A percentile compares a stretch with the other conserved stretches of the same genome.
phyloP scores from a whole-genome alignment of 192 early-diverging fungal species.

The Gaertneriomyces semiglobifer region DNA sequence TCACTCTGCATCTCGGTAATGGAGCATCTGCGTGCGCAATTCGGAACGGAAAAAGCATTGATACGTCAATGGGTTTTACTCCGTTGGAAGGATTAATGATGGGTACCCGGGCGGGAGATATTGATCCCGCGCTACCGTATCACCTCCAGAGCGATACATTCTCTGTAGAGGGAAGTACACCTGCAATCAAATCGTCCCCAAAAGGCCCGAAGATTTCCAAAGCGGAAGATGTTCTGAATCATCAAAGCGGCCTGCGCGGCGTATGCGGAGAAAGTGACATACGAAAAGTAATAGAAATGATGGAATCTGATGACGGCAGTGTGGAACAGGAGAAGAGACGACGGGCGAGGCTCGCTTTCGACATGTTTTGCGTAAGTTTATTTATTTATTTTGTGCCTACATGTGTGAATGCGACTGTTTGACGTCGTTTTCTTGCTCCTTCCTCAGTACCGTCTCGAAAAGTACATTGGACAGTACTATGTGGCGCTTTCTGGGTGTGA shows the following conservation, averaged over 20 bases:
- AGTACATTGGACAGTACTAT: slow-evolving; percentile 41
- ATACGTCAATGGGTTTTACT: slow-evolving; percentile 33
- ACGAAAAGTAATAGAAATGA: slow-evolving; percentile 33
- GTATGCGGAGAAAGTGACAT: slow-evolving; percentile 37
- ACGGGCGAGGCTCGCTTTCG: slow-evolving; percentile 35
- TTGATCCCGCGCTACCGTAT: slow-evolving; percentile 39
- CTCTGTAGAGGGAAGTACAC: slow-evolving; percentile 7
- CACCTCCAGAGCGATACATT: slow-evolving; percentile 29
- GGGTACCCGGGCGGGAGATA: slow-evolving; percentile 40
- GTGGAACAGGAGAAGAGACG: slow-evolving; percentile 6
- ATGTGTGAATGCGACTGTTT: background rate
- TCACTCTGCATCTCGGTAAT: slow-evolving; percentile 30
- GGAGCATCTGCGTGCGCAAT: slow-evolving; percentile 28
- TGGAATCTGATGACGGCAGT: background rate
- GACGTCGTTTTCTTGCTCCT: background rate
- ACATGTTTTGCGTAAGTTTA: slow-evolving; percentile 38
- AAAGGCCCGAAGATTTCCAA: slow-evolving; percentile 33
- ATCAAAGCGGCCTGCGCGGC: slow-evolving; percentile 36
- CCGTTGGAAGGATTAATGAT: slow-evolving; percentile 30
- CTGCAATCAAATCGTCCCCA: slow-evolving; percentile 18
- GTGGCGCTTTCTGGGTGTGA: slow-evolving; percentile 30
- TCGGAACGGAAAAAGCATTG: slow-evolving; percentile 13
- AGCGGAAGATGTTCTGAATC: slow-evolving; percentile 40
- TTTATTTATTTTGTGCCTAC: background rate
- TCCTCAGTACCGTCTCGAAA: slow-evolving; percentile 36